These are phyloP conservation scores for Rhizodiscina lignyota DNA, from an alignment of 495 filamentous ascomycete genomes.

Conservation along the genomic window DNA sequence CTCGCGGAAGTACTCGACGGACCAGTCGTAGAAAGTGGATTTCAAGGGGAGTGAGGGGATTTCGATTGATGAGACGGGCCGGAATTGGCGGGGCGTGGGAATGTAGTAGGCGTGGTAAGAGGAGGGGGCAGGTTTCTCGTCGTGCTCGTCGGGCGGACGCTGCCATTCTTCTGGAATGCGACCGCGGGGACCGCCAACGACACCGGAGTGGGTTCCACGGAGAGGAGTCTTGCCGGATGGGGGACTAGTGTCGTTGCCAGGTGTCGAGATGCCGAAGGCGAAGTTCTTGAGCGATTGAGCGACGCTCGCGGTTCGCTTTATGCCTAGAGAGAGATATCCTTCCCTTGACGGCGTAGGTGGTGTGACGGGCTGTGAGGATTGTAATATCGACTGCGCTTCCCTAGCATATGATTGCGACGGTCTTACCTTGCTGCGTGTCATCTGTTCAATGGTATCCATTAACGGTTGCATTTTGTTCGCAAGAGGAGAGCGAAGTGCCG, in stretches of 20 bases:
- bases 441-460: slow-evolving; percentile 58
- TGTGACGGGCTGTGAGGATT: slow-evolving; percentile 29
- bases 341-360: slow-evolving; percentile 41
- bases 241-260: slow-evolving; percentile 8
- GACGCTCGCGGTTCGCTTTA: slow-evolving; percentile 54
- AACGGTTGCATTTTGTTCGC: slow-evolving; percentile 48
- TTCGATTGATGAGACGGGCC: slow-evolving; percentile 36
- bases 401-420: slow-evolving; percentile 22
- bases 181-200: slow-evolving; percentile 7
- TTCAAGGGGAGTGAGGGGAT: slow-evolving; percentile 50
- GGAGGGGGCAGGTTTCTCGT: slow-evolving; percentile 44
- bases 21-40: slow-evolving; percentile 85
- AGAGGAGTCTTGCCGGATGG: slow-evolving; percentile 13
- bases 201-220: slow-evolving; percentile 4
- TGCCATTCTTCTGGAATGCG: slow-evolving; percentile 53
- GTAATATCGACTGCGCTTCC: slow-evolving; percentile 26
- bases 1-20: slow-evolving; percentile 95
- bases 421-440: slow-evolving; percentile 25
- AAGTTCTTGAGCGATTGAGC: slow-evolving; percentile 55
- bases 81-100: slow-evolving; percentile 58
- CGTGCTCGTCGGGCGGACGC: slow-evolving; percentile 62
- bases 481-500: slow-evolving; percentile 60
- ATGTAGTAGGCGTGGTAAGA: slow-evolving; percentile 61
- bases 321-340: slow-evolving; percentile 45
- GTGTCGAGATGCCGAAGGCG: slow-evolving; percentile 31